Conservation (phyloP, 371 early-diverging fungal genomes). For the Rhizopus arrhizus region DNA sequence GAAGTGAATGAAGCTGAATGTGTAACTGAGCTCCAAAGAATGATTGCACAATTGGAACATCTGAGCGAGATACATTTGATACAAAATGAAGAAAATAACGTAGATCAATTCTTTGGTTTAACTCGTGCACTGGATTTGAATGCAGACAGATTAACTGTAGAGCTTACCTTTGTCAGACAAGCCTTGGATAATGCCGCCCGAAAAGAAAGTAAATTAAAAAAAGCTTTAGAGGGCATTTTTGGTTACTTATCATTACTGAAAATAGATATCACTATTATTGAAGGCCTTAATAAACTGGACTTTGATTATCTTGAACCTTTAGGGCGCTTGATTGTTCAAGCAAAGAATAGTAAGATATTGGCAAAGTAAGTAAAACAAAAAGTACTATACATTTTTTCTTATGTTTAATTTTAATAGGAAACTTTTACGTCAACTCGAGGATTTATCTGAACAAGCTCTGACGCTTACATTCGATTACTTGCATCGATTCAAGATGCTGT, state of each 20-base stretch:
- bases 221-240: no score
- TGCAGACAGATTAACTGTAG: constrained; percentile 67
- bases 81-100: constrained; percentile 40
- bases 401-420: constrained; percentile 36
- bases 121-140: constrained; percentile 64
- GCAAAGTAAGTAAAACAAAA: constrained; percentile 41
- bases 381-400: not conserved
- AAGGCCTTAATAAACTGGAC: constrained; percentile 56
- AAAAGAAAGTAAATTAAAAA: constrained; percentile 29
- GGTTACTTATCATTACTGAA: not conserved
- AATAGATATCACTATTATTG: constrained; percentile 37
- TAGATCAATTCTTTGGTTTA: constrained; percentile 58
- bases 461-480: constrained; percentile 57
- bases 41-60: constrained; percentile 68
- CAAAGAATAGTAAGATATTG: constrained; percentile 63
- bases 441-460: constrained; percentile 60
- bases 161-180: constrained; percentile 56
- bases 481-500: constrained; percentile 56
- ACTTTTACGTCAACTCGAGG: constrained; percentile 68
- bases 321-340: constrained; percentile 55
- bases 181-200: constrained; percentile 30
- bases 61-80: constrained; percentile 64
- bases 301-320: constrained; percentile 64
- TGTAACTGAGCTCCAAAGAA: constrained; percentile 63
- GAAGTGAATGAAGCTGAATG: constrained; percentile 67